Evolutionary conservation across 345 rosid species (phyloP).

Genomic region (Sisymbrium altissimum): DNA sequence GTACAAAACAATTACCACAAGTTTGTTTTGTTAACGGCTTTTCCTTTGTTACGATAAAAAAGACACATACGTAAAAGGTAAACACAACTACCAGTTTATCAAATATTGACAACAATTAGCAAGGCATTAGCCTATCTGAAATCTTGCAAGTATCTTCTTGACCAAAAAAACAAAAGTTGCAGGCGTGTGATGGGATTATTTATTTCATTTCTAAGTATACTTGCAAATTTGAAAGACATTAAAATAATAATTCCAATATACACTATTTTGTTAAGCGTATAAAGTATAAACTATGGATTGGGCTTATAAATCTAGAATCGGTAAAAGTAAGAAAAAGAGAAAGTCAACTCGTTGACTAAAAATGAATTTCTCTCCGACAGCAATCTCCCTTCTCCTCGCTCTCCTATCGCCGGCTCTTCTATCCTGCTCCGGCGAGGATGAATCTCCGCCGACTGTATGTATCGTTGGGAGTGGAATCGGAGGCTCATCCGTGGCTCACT

Average conservation of each 20-base stretch:
- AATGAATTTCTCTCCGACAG: slow-evolving; percentile 11
- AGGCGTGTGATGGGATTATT: not conserved
- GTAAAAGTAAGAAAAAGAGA: not conserved
- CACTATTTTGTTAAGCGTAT: too few relatives aligned
- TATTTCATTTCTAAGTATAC: not conserved
- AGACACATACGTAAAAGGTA: too few relatives aligned
- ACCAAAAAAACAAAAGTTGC: not conserved
- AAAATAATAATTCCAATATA: not conserved
- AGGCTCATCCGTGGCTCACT: slow-evolving; percentile 89
- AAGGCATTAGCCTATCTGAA: too few relatives aligned
- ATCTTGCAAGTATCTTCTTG: not conserved
- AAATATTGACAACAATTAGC: too few relatives aligned
- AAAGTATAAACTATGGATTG: too few relatives aligned
- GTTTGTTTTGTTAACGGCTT: too few relatives aligned
- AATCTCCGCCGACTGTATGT: slow-evolving; percentile 48
- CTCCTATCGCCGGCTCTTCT: slow-evolving; percentile 22
- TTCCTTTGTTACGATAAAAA: too few relatives aligned
- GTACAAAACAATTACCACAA: too few relatives aligned
- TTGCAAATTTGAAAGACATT: not conserved
- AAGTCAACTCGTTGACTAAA: slow-evolving; percentile 16
- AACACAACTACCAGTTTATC: too few relatives aligned
- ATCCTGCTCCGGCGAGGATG: slow-evolving; percentile 16
- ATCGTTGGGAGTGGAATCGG: slow-evolving; percentile 86
- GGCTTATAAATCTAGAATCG: too few relatives aligned
- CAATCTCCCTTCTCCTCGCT: slow-evolving; percentile 24